Base-by-base conservation (phyloP, 176 grass and related monocot genomes). In the Carex pumila region DNA sequence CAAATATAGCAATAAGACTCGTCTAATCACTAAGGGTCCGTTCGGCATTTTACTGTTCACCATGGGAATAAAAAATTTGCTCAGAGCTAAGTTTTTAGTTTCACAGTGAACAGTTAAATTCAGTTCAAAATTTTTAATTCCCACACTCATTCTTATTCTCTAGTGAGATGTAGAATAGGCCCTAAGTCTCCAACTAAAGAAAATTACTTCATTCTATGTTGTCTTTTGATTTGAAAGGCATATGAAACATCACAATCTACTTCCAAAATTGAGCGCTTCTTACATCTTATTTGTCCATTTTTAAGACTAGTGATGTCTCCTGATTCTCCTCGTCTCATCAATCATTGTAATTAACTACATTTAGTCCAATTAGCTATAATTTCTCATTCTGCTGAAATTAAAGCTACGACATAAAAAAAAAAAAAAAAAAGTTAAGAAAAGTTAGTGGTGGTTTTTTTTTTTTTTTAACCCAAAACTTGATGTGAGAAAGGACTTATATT, bases 191-290 rank as follows among this genome's bases (percentile, higher is more conserved):
- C 14, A 13, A 55, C 21, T 13, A 55, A 55, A 76, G 39, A 17
- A 43, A 71, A 71, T 1, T 37, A 71, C 14, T 71, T 47, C 68
- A 62, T 52, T 55, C 25, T 67, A 63, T 68, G 21, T 41, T 62
- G 18, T 41, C 50, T 83, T 68, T 14, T 83, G 62, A 82, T 82
- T 67, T 65, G 41, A 68, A 69, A 69, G 43, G 41, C 37, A 65
- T 47, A 65, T 66, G 47, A 68, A 54, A 52, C 41, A 64, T 83
- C 61, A 68, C 61, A 55, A 67, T 83, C 78, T 19, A 81, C 32
- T 37, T 58, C 54, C 75, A 79, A 81, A 81, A 81, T 61, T 17
- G 68, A 45, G 17, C 68, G 21, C 11, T 71, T 8, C 29, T 57
- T 25, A 57, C 36, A 53, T 29, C 4, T 7, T 5, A 1, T 3